phyloP scores from a whole-genome alignment of 306 rosid genomes.

The Astragalus glycyphyllos region DNA sequence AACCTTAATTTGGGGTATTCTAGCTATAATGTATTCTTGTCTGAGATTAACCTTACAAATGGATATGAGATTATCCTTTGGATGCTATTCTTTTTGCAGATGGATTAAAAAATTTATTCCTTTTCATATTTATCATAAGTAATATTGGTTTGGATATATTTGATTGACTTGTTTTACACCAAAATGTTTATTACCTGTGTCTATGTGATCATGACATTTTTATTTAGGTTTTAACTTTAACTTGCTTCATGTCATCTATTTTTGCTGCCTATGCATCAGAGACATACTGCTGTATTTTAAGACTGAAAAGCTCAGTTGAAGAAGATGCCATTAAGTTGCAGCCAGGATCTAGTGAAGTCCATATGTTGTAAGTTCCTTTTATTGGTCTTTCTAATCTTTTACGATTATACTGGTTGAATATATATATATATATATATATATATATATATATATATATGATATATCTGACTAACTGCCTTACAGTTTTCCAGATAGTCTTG shows the following conservation, averaged over 20 bases:
- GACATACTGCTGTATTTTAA: constrained; percentile 71
- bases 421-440: too few species aligned
- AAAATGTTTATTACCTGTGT: neutral
- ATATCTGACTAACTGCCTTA: constrained; percentile 62
- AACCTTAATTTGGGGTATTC: neutral
- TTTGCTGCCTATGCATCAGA: constrained; percentile 57
- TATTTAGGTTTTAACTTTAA: neutral
- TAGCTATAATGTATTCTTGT: too few species aligned
- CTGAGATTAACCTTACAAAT: too few species aligned
- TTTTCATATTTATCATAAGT: constrained; percentile 4
- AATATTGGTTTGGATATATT: constrained; percentile 29
- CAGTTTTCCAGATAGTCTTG: constrained; percentile 97
- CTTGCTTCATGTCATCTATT: constrained; percentile 19
- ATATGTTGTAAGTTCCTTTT: constrained; percentile 72
- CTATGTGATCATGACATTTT: constrained; percentile 6
- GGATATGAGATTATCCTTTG: neutral
- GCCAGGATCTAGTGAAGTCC: constrained; percentile 95
- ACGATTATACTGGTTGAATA: constrained; percentile 41
- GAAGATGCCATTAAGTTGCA: constrained; percentile 86
- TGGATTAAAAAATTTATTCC: neutral
- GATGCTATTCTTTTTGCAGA: neutral
- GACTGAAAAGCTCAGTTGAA: constrained; percentile 86
- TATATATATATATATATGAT: too few species aligned
- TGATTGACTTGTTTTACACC: neutral
- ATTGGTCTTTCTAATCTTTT: constrained; percentile 18